Evolutionary conservation across 2,329 filamentous ascomycete genomes (phyloP).

Genomic region (Diaporthe nobilis): DNA sequence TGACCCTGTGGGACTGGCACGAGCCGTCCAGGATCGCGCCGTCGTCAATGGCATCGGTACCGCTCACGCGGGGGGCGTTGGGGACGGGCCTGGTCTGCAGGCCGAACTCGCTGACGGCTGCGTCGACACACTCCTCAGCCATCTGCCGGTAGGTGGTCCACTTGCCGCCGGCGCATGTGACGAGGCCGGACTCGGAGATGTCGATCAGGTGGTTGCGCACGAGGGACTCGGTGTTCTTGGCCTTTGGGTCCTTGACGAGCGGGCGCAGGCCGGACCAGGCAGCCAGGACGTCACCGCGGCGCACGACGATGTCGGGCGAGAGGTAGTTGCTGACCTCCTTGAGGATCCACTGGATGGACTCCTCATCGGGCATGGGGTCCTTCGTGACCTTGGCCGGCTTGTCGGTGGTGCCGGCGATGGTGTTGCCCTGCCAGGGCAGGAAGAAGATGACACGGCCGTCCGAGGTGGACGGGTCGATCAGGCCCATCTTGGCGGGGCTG

Average conservation of each 20-base stretch:
- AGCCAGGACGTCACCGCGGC: constrained; percentile 81
- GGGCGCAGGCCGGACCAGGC: constrained; percentile 86
- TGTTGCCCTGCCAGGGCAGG: constrained; percentile 88
- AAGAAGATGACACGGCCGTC: constrained; percentile 93
- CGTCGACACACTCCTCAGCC: constrained; percentile 88
- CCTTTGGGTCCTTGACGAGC: constrained; percentile 84
- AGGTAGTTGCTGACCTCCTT: constrained; percentile 83
- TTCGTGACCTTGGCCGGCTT: constrained; percentile 77
- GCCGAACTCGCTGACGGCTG: constrained; percentile 77
- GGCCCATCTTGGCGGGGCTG: constrained; percentile 84
- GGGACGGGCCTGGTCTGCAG: constrained; percentile 67
- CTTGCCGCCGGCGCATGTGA: constrained; percentile 87
- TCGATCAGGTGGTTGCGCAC: constrained; percentile 87
- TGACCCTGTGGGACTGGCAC: constrained; percentile 82
- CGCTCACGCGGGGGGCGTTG: constrained; percentile 75
- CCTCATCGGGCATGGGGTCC: constrained; percentile 80
- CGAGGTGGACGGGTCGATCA: constrained; percentile 85
- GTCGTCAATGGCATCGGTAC: constrained; percentile 77
- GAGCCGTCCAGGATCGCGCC: constrained; percentile 78
- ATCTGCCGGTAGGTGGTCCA: constrained; percentile 93
- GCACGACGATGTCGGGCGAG: constrained; percentile 81
- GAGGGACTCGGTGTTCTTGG: constrained; percentile 85
- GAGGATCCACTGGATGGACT: constrained; percentile 87
- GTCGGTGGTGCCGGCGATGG: constrained; percentile 87
- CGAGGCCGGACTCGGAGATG: constrained; percentile 79